A percentile compares a stretch with the other conserved stretches of the same genome.
Evolutionary conservation across 495 filamentous ascomycete species (phyloP).

Genomic region (Tricharina praecox): DNA sequence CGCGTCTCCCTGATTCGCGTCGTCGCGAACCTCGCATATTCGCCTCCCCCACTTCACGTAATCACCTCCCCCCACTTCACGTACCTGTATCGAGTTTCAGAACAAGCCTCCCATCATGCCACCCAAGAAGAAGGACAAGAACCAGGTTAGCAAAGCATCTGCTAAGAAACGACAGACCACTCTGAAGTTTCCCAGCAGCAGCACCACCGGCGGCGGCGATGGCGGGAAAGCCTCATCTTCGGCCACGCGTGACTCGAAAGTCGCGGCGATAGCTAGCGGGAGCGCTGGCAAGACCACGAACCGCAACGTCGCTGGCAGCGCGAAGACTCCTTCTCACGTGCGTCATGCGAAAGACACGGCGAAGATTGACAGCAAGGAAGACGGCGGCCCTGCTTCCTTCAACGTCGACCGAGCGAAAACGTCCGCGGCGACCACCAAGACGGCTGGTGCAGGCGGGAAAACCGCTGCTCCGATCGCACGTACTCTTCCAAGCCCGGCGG

Average conservation of each 20-base stretch:
- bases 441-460: no score
- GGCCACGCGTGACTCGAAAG: background rate
- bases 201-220: no score
- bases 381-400: background rate
- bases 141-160: conserved; percentile 2
- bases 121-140: conserved; percentile 2
- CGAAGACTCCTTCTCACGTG: background rate
- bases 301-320: background rate
- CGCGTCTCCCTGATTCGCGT: no score
- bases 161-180: conserved; percentile 17
- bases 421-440: background rate
- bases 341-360: no score
- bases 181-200: conserved; percentile 15
- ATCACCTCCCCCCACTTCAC: background rate
- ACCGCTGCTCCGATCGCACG: no score
- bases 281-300: conserved; percentile 7
- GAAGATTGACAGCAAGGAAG: background rate
- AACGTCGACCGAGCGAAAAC: background rate
- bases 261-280: background rate
- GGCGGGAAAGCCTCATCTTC: no score
- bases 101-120: conserved; percentile 9
- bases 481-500: no score
- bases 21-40: background rate
- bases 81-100: conserved; percentile 1
- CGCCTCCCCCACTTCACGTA: background rate